Evolutionary conservation across 2,329 filamentous ascomycete genomes (phyloP), one percentile per base, ranked within the genome.

Genomic region (Amphichorda felina): DNA sequence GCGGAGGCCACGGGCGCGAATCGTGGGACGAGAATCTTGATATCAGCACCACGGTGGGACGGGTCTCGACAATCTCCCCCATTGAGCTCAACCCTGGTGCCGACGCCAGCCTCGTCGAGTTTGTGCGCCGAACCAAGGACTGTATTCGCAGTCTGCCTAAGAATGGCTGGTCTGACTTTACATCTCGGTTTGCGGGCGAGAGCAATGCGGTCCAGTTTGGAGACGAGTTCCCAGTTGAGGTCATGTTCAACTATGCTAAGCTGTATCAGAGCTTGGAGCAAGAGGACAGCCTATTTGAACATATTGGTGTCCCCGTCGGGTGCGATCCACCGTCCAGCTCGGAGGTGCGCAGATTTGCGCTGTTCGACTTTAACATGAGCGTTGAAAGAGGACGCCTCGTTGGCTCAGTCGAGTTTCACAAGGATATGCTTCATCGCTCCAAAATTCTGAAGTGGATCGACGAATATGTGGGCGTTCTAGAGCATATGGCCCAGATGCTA

Each of bases 1-100:
- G 34, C 9, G 55, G 59, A 34, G 47, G 46, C 3, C 55, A 59
- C 25, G 56, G 55, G 2, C 49, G 57, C 15, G 53, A 58, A 29
- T 25, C 48, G 2, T 55, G 48, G 47, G 42, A 47, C 30, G 32
- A 44, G 6, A 27, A 26, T 4, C 38, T 57, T 8, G 50, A 59
- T 33, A 22, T 53, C 1, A 50, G 52, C 3, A 15, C 42, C 2
- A 57, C 53, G 0, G 49, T 59, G 1, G 57, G 56, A 3, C 59
- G 56, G 55, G 59, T 59, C 39, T 55, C 56, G 1, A 52, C 51
- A 1, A 40, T 59, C 15, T 14, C 10, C 9, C 28, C 28, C 21
- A 10, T 24, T 24, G 21, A 24, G 10, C 21, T 24, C 21, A 27
- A 18, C 15, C 13, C 11, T 10, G 24, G 15, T 11, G n/a, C 11